phyloP scores from a whole-genome alignment of 1,139 yeast genomes.

The Geotrichum cucujoidarum region DNA sequence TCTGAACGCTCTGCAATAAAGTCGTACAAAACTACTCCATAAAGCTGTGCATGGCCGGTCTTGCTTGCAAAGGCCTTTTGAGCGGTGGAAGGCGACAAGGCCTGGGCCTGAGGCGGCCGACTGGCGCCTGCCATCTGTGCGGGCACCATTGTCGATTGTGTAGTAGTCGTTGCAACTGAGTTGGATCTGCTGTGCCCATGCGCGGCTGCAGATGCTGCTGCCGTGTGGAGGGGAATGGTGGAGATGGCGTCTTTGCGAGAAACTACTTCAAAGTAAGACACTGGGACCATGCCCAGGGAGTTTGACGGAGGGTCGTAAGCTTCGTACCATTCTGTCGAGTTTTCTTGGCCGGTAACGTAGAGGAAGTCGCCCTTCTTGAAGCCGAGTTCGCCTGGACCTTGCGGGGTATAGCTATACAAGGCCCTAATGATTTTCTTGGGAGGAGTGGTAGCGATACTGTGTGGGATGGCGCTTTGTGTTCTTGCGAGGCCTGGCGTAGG shows the following conservation, averaged over 20 bases:
- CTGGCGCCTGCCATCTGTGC: slow-evolving; percentile 6
- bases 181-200: neutral
- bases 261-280: slow-evolving; percentile 73
- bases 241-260: slow-evolving; percentile 50
- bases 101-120: neutral
- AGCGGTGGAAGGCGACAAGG: slow-evolving; percentile 2
- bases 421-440: slow-evolving; percentile 87
- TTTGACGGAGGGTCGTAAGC: slow-evolving; percentile 86
- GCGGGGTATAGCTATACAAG: slow-evolving; percentile 68
- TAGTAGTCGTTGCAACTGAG: neutral
- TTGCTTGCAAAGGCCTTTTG: neutral
- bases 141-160: slow-evolving; percentile 2
- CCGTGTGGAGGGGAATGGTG: slow-evolving; percentile 33
- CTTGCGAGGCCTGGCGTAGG: neutral
- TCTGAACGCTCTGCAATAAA: slow-evolving; percentile 86
- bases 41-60: slow-evolving; percentile 39
- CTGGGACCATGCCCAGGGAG: slow-evolving; percentile 81
- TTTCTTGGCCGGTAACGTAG: slow-evolving; percentile 64
- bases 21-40: slow-evolving; percentile 70
- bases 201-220: slow-evolving; percentile 16
- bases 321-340: slow-evolving; percentile 72
- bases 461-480: too few relatives aligned
- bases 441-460: slow-evolving; percentile 33
- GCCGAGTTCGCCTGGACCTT: slow-evolving; percentile 74
- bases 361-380: slow-evolving; percentile 84